phyloP scores from a whole-genome alignment of 352 stramenopile species.

The Elongisporangium prolatum region DNA sequence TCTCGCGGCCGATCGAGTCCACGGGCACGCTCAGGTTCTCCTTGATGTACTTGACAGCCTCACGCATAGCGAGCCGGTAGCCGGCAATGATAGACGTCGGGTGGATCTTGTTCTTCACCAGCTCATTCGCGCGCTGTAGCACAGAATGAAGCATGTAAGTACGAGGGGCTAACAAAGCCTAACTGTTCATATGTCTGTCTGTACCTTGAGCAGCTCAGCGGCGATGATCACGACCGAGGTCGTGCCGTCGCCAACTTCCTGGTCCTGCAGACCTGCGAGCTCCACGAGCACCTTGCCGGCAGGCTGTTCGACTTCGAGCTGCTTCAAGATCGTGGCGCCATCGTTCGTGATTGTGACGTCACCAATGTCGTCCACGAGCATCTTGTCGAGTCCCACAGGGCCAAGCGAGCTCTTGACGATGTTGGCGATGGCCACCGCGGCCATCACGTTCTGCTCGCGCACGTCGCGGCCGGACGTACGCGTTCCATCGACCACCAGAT shows the following conservation, averaged over 20 bases:
- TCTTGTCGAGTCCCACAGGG: constrained; percentile 99
- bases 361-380: constrained; percentile 97
- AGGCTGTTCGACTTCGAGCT: constrained; percentile 99
- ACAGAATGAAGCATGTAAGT: constrained; percentile 4
- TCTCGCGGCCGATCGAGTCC: constrained; percentile 90
- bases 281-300: constrained; percentile 98
- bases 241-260: constrained; percentile 99
- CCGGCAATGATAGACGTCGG: constrained; percentile 98
- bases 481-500: constrained; percentile 89
- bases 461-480: constrained; percentile 92
- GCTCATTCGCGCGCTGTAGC: constrained; percentile 91
- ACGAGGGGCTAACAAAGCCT: constrained; percentile 6
- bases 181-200: constrained; percentile 9
- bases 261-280: constrained; percentile 97
- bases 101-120: constrained; percentile 99
- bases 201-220: constrained; percentile 93
- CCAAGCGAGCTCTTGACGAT: constrained; percentile 99
- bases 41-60: constrained; percentile 99
- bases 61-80: constrained; percentile 98
- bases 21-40: constrained; percentile 96
- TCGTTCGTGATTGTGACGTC: constrained; percentile 99
- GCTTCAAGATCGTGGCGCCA: constrained; percentile 99
- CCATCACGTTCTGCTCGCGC: constrained; percentile 95
- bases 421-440: constrained; percentile 98
- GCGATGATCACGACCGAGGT: constrained; percentile 99